Conservation (phyloP, 1,139 yeast species). For the Petasospora fabianii region DNA sequence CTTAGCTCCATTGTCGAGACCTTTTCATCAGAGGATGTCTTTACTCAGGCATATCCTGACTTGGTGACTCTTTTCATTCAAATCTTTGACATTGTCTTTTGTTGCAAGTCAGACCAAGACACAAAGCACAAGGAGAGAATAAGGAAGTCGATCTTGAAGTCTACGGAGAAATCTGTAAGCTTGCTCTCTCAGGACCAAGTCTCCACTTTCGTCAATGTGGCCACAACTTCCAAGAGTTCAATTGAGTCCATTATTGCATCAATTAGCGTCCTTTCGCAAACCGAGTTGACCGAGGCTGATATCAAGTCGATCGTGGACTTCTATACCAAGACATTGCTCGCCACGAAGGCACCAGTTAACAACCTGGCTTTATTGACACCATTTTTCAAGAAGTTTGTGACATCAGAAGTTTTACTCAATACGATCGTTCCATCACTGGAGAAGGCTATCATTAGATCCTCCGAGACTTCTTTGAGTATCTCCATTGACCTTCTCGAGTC, state of each 20-base stretch:
- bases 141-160: slow-evolving; percentile 28
- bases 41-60: slow-evolving; percentile 15
- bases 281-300: slow-evolving; percentile 18
- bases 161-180: slow-evolving; percentile 7
- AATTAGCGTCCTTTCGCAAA: slow-evolving; percentile 41
- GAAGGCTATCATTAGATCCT: slow-evolving; percentile 75
- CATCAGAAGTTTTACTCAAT: slow-evolving; percentile 39
- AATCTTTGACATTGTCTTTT: slow-evolving; percentile 18
- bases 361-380: slow-evolving; percentile 24
- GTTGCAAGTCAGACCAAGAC: slow-evolving; percentile 22
- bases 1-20: slow-evolving; percentile 28
- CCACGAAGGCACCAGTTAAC: slow-evolving; percentile 39
- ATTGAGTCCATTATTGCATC: slow-evolving; percentile 29
- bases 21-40: slow-evolving; percentile 10
- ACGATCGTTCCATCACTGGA: slow-evolving; percentile 60
- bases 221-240: slow-evolving; percentile 26
- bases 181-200: slow-evolving; percentile 15
- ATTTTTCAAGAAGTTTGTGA: slow-evolving; percentile 42
- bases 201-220: slow-evolving; percentile 10
- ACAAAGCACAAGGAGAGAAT: slow-evolving; percentile 48
- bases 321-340: slow-evolving; percentile 41
- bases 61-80: slow-evolving; percentile 27
- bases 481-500: slow-evolving; percentile 44
- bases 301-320: slow-evolving; percentile 29
- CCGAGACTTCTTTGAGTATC: slow-evolving; percentile 62